Evolutionary conservation across 176 grass and related monocot genomes (phyloP), one percentile per base, ranked within the genome.

Genomic region (Aegilops umbellulata): DNA sequence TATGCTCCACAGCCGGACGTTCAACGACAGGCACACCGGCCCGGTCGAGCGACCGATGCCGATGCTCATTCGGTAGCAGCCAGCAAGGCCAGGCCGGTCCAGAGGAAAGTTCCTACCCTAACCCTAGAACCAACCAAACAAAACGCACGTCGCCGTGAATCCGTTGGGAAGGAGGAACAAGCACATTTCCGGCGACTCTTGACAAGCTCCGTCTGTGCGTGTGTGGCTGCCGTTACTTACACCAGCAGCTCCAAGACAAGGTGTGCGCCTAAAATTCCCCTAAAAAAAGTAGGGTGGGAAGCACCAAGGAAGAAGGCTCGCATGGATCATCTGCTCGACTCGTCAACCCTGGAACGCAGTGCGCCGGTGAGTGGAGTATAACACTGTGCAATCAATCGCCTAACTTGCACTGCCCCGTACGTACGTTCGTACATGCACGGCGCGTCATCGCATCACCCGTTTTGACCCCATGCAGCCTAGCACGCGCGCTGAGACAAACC

Each of bases 401-500:
- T 58, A 58, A 58, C 55, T 22, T 58, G 55, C 3, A 58, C 55
- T 58, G 2, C 19, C 55, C 19, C 55, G 51, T 55, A 20, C 51
- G 55, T 58, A 58, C 55, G 16, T 19, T 6, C 47, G 47, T 51
- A 17, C 47, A 17, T 14, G 3, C 34, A 36, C 51, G 17, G 20
- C 3, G 55, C 49, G 49, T 53, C 16, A 7, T 53, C 5, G 49
- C 49, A 53, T 58, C 55, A 9, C 3, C 55, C 55, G 20, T 22
- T 22, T 58, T 58, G 55, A 58, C 55, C 55, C 69, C 38, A 57
- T 71, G 67, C 64, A 22, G 49, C 13, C 13, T 17, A 17, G 74
- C 49, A 32, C 58, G 24, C 35, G 74, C 49, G 73, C 49, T 11
- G 35, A 13, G 76, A 87, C 81, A 77, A 77, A 69, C 26, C 12